Conservation (phyloP, 2,329 filamentous ascomycete genomes). For the Fusarium transvaalense region DNA sequence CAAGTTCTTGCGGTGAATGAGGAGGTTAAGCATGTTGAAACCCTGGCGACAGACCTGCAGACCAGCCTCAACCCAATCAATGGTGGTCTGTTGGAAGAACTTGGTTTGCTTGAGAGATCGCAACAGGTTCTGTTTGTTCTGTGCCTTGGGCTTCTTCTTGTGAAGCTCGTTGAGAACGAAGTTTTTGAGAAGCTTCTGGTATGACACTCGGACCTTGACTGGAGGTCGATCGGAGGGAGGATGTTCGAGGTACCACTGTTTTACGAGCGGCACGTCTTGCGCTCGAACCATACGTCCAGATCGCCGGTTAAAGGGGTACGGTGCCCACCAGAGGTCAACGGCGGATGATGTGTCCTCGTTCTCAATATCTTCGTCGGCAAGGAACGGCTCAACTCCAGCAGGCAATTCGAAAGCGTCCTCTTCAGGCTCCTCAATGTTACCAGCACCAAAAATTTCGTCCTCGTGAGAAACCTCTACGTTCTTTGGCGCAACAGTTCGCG, state of each 20-base stretch:
- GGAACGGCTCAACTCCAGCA: conserved; percentile 83
- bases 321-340: conserved; percentile 97
- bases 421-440: conserved; percentile 78
- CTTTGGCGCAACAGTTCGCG: conserved; percentile 91
- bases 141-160: conserved; percentile 93
- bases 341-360: conserved; percentile 91
- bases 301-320: conserved; percentile 92
- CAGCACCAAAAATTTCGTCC: conserved; percentile 89
- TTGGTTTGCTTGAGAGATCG: conserved; percentile 94
- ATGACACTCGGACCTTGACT: conserved; percentile 97
- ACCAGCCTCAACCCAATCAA: conserved; percentile 99
- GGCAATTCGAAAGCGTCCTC: conserved; percentile 90
- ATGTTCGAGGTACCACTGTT: conserved; percentile 99
- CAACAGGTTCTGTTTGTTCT: conserved; percentile 93
- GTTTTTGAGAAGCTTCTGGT: conserved; percentile 96
- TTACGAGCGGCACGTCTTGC: conserved; percentile 95
- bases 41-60: conserved; percentile 97
- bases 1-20: conserved; percentile 98
- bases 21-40: conserved; percentile 98
- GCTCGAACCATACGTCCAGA: conserved; percentile 97
- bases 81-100: conserved; percentile 99
- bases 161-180: conserved; percentile 97
- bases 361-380: conserved; percentile 88
- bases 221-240: conserved; percentile 86
- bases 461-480: conserved; percentile 94